Evolutionary conservation across 2,329 filamentous ascomycete genomes (phyloP), one percentile per base, ranked within the genome.

Genomic region (Aspergillus arachidicola): DNA sequence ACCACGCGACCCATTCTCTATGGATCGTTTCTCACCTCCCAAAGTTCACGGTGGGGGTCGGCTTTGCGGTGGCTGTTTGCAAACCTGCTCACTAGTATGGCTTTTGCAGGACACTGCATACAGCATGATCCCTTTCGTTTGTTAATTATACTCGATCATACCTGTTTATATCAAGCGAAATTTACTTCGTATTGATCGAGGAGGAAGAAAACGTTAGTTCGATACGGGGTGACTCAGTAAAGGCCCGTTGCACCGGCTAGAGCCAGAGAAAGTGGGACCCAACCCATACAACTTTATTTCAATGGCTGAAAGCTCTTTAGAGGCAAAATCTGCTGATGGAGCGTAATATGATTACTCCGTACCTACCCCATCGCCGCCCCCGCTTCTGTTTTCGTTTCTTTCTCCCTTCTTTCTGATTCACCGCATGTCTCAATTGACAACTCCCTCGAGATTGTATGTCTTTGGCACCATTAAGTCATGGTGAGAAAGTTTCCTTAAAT

Each of bases 211-310:
- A 34, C 4, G 51, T 12, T 54, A 16, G 51, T 19, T 19, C 51
- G 7, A 55, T 23, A 23, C n/a, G 32, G 16, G 21, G 5, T 55
- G 32, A 55, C 32, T 55, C 32, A 55, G 34, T 9, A 30, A 54
- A 1, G 30, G 51, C 32, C 32, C 16, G 23, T 38, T 38, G 51
- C 34, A 45, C 28, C 21, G 36, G 48, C 38, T 7, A 50, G 46
- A 48, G 46, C 50, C 46, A 60, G 46, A 59, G 32, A 7, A 36
- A 55, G 51, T 62, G 60, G 60, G 60, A 58, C 28, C 60, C 48
- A 48, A 41, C 26, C 26, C 36, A 50, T 28, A 26, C 38, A 61
- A 58, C 60, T 62, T 58, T 55, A 62, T 55, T 62, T 53, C 36
- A 45, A 59, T 54, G 55, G 45, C 38, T 32, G 51, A 55, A 34